Evolutionary conservation across 768 basidiomycete species (phyloP).

Genomic region (Agaricus sinodeliciosus): DNA sequence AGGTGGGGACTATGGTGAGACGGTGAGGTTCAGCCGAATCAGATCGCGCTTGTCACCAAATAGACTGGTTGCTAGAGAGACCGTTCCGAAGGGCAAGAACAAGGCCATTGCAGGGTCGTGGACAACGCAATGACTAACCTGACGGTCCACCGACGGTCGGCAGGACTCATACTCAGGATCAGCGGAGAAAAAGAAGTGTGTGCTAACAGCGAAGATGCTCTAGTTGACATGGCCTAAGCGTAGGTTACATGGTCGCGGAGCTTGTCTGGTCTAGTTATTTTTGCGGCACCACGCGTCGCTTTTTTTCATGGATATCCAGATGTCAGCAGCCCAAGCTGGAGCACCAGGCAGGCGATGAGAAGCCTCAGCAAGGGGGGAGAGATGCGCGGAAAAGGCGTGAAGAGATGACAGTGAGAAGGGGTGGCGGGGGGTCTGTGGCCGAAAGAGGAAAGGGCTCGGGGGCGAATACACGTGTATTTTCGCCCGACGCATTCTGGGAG

Average conservation of each 20-base stretch:
- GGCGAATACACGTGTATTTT: constrained; percentile 77
- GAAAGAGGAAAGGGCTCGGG: constrained; percentile 31
- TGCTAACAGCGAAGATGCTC: constrained; percentile 2
- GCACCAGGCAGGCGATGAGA: no score
- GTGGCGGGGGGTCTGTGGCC: constrained; percentile 16
- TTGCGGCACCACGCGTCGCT: not conserved
- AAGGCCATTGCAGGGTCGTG: not conserved
- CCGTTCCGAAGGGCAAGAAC: constrained; percentile 3
- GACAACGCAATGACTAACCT: not conserved
- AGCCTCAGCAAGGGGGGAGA: not conserved
- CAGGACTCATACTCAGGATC: not conserved
- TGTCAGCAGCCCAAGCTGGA: no score
- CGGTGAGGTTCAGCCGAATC: not conserved
- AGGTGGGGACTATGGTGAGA: not conserved
- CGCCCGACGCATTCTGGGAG: constrained; percentile 45
- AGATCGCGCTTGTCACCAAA: constrained; percentile 3
- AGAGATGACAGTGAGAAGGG: not conserved
- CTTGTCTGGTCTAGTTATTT: constrained; percentile 1
- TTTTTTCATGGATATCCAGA: no score
- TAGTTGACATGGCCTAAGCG: constrained; percentile 2
- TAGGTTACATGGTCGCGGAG: constrained; percentile 5
- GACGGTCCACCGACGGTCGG: not conserved
- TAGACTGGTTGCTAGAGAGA: constrained; percentile 6
- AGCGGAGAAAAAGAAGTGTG: constrained; percentile 2
- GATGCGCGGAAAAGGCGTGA: not conserved